Evolutionary conservation across 441 rosid genomes (phyloP).

Genomic region (Erodium moschatum): DNA sequence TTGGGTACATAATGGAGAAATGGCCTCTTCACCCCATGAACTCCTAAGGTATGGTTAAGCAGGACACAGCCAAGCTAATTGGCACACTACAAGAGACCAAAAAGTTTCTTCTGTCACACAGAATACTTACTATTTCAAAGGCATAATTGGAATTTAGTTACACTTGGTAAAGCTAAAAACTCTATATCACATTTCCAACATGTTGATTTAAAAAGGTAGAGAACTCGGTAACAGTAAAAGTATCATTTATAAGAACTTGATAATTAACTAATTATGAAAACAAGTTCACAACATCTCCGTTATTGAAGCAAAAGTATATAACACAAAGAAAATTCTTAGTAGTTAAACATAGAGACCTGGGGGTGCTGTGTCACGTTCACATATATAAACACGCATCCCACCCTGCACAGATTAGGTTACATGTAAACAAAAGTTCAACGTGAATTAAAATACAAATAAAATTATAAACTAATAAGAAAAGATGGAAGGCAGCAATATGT

Average conservation of each 20-base stretch:
- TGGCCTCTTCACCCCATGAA: not conserved
- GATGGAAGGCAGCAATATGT: not conserved
- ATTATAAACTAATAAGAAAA: constrained; percentile 8
- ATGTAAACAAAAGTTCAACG: constrained; percentile 6
- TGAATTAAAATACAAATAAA: constrained; percentile 4
- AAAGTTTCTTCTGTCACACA: not conserved
- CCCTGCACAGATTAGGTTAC: constrained; percentile 43
- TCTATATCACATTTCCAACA: not conserved
- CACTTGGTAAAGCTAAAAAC: not conserved
- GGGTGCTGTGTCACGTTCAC: constrained; percentile 82
- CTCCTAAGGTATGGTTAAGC: not conserved
- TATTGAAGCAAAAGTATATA: constrained; percentile 4
- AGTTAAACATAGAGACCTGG: constrained; percentile 42
- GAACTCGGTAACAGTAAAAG: not conserved
- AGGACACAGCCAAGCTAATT: not conserved
- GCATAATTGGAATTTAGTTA: not conserved
- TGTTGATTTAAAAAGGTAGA: not conserved
- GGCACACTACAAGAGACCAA: not conserved
- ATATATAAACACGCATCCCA: constrained; percentile 61
- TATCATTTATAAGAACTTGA: not conserved
- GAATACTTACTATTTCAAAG: not conserved
- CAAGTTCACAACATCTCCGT: not conserved
- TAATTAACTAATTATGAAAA: not conserved
- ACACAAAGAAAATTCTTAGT: not conserved
- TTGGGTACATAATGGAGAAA: not conserved